A percentile compares a stretch with the other conserved stretches of the same genome.
phyloP scores from a whole-genome alignment of 139 green algal species.

The Auxenochlorella pyrenoidosa region DNA sequence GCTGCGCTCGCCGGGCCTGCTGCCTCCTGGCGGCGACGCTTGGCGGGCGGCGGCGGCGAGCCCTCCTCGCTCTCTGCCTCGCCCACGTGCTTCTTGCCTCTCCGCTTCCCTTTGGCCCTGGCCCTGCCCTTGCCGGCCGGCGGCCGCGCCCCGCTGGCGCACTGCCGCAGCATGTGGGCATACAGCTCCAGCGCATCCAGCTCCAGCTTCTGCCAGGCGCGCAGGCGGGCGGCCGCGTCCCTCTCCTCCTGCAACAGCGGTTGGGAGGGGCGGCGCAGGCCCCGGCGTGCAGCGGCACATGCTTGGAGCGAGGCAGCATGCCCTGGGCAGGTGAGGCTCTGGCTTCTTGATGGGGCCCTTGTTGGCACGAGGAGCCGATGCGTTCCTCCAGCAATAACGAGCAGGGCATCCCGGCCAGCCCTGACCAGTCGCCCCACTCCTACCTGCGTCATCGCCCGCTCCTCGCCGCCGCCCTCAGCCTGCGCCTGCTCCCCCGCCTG shows the following conservation, averaged over 20 bases:
- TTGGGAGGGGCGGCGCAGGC: too few relatives aligned
- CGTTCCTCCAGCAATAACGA: too few relatives aligned
- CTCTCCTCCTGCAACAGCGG: background rate
- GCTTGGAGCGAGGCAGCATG: too few relatives aligned
- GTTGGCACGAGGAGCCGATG: too few relatives aligned
- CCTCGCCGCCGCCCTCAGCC: background rate
- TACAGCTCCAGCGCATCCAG: constrained; percentile 34
- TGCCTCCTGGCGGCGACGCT: background rate
- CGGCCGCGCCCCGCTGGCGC: background rate
- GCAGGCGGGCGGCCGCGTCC: background rate
- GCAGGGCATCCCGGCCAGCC: too few relatives aligned
- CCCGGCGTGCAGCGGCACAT: background rate
- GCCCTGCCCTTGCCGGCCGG: constrained; percentile 5
- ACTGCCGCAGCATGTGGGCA: constrained; percentile 26
- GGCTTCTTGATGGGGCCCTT: too few relatives aligned
- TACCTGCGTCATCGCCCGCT: background rate
- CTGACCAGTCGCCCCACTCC: background rate
- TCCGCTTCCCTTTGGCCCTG: background rate
- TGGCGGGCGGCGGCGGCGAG: background rate
- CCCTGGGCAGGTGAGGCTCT: too few relatives aligned
- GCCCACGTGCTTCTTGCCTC: background rate
- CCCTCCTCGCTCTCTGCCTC: background rate
- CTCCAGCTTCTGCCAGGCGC: constrained; percentile 24
- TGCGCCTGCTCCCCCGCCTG: background rate
- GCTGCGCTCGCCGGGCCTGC: too few relatives aligned